Percentiles rank a stretch among this genome's conserved stretches.
Evolutionary conservation across 495 filamentous ascomycete genomes (phyloP).

Genomic region (Penicillium salamii): DNA sequence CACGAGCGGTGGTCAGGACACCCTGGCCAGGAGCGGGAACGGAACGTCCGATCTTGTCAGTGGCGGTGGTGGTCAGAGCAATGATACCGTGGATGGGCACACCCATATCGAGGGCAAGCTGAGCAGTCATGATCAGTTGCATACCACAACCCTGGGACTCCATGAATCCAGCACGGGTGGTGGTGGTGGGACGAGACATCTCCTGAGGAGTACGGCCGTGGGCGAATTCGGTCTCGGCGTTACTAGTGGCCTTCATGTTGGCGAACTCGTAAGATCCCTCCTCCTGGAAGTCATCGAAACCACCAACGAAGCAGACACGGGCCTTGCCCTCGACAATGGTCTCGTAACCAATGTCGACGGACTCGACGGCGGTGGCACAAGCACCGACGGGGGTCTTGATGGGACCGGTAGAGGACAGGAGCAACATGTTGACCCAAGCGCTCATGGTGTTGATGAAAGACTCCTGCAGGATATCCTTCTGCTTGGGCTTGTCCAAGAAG

Average conservation of each 20-base stretch:
- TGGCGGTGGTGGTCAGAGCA: constrained; percentile 93
- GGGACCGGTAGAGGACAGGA: constrained; percentile 93
- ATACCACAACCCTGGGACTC: constrained; percentile 98
- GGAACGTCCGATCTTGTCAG: constrained; percentile 97
- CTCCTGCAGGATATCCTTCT: constrained; percentile 98
- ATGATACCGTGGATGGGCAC: constrained; percentile 96
- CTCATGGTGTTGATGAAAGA: constrained; percentile 99
- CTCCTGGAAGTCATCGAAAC: constrained; percentile 98
- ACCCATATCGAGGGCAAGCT: constrained; percentile 96
- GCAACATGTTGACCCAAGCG: constrained; percentile 98
- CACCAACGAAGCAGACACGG: constrained; percentile 93
- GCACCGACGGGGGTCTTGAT: constrained; percentile 99
- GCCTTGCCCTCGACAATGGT: constrained; percentile 98
- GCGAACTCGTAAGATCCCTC: constrained; percentile 99
- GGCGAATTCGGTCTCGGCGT: constrained; percentile 90
- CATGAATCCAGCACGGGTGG: constrained; percentile 97
- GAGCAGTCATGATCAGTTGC: constrained; percentile 97
- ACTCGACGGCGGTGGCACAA: constrained; percentile 96
- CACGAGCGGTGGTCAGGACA: constrained; percentile 95
- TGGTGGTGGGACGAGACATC: constrained; percentile 97
- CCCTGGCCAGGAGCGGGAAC: constrained; percentile 95
- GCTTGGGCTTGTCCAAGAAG: constrained; percentile 93
- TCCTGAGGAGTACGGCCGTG: constrained; percentile 93
- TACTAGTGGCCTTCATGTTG: constrained; percentile 99
- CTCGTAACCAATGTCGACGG: constrained; percentile 95